phyloP scores from a whole-genome alignment of 2,329 filamentous ascomycete species.

The Phialophora chinensis region DNA sequence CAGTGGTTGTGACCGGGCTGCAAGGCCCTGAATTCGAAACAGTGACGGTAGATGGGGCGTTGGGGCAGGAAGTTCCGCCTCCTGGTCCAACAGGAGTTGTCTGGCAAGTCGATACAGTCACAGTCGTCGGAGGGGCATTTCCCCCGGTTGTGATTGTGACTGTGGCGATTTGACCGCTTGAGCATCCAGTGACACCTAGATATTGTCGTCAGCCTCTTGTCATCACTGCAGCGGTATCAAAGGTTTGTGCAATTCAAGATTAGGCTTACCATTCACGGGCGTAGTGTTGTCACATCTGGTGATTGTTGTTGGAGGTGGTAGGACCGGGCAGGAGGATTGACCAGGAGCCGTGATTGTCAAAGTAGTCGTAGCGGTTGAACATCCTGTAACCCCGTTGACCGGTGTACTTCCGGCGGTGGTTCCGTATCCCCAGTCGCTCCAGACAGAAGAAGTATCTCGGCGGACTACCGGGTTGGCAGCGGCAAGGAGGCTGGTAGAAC shows the following conservation, averaged over 20 bases:
- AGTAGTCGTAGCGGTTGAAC: not conserved
- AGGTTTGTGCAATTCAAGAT: no score
- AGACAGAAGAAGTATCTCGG: not conserved
- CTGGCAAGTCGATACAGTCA: not conserved
- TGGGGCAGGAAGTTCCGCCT: not conserved
- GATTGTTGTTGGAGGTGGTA: not conserved
- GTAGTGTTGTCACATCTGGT: not conserved
- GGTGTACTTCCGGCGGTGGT: conserved; percentile 4
- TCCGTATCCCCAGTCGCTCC: conserved; percentile 8
- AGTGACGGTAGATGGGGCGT: not conserved
- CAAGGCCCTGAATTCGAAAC: not conserved
- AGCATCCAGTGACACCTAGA: not conserved
- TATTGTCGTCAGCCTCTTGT: not conserved
- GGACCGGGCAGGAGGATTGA: not conserved
- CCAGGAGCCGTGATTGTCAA: not conserved
- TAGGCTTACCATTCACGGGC: not conserved
- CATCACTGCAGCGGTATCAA: not conserved
- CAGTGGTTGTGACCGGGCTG: not conserved
- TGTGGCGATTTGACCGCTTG: not conserved
- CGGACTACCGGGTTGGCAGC: conserved; percentile 4
- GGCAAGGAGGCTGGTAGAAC: not conserved
- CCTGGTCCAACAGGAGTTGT: not conserved
- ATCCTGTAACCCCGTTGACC: not conserved
- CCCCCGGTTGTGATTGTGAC: not conserved
- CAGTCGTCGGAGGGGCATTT: not conserved